phyloP scores from a whole-genome alignment of 495 filamentous ascomycete genomes.

The Chaetomium fimeti region DNA sequence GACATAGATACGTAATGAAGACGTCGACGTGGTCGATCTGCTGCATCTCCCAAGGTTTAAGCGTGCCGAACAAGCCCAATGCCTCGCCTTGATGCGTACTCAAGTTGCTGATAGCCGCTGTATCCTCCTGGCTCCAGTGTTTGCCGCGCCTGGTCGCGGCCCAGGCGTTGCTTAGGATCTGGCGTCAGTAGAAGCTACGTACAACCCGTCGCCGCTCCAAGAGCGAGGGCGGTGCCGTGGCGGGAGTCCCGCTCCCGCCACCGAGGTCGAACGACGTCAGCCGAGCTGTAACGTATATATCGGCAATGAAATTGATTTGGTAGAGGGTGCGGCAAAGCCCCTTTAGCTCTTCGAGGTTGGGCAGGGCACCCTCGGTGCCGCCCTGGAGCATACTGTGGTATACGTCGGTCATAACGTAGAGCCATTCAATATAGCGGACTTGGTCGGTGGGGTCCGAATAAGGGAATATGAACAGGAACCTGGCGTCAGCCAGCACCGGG shows the following conservation, averaged over 20 bases:
- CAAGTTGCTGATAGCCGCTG: background rate
- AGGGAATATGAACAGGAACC: constrained; percentile 2
- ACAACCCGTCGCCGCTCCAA: background rate
- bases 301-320: background rate
- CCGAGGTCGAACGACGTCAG: background rate
- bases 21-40: constrained; percentile 7
- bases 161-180: constrained; percentile 5
- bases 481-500: constrained; percentile 1
- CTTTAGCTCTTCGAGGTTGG: background rate
- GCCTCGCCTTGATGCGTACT: background rate
- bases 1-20: constrained; percentile 5
- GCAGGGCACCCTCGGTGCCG: background rate
- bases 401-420: background rate
- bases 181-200: background rate
- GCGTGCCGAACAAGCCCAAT: background rate
- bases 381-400: background rate
- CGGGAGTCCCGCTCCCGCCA: background rate
- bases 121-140: too few species aligned
- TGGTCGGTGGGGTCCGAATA: background rate
- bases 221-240: background rate
- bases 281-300: background rate
- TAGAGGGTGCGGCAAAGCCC: background rate
- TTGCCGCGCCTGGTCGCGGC: background rate
- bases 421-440: background rate
- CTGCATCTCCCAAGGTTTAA: constrained; percentile 4